Percentiles rank a stretch among this genome's conserved stretches.
These are phyloP conservation scores for Dothistroma pini DNA, from an alignment of 2,329 filamentous ascomycete species.

Conservation along the genomic window DNA sequence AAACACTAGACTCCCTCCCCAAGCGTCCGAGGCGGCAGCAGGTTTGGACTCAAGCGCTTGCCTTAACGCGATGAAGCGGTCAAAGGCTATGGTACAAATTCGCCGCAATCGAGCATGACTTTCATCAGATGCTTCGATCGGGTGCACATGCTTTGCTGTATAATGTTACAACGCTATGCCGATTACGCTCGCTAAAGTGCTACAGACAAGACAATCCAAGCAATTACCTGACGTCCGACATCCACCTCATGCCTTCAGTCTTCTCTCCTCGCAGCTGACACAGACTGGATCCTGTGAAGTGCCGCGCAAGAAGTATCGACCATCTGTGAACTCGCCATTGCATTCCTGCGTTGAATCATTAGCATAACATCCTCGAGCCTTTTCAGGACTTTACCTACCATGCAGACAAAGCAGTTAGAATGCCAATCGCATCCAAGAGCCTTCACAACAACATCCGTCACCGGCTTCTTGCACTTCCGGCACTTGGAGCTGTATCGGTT, in stretches of 20 bases:
- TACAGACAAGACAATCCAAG: conserved; percentile 2
- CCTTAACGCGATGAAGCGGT: too few relatives aligned
- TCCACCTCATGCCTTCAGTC: conserved; percentile 50
- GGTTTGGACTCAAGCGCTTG: too few relatives aligned
- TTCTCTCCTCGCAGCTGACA: conserved; percentile 58
- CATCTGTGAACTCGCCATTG: conserved; percentile 57
- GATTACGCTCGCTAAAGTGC: conserved; percentile 6
- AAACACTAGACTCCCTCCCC: too few relatives aligned
- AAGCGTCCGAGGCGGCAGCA: too few relatives aligned
- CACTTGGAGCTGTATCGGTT: conserved; percentile 89
- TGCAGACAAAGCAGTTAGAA: conserved; percentile 83
- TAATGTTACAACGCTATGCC: neutral
- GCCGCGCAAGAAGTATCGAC: conserved; percentile 60
- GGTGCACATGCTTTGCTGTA: neutral
- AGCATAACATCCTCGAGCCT: neutral
- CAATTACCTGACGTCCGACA: neutral
- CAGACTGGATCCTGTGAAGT: conserved; percentile 59
- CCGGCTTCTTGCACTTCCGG: conserved; percentile 74
- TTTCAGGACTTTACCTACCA: conserved; percentile 37
- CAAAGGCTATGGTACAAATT: too few relatives aligned
- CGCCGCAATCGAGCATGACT: too few relatives aligned
- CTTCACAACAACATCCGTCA: conserved; percentile 84
- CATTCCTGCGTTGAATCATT: conserved; percentile 48
- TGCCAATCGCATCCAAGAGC: conserved; percentile 94
- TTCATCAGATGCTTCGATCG: too few relatives aligned